Conservation (phyloP, 805 yeast genomes). For the Nakazawaea wickerhamii region DNA sequence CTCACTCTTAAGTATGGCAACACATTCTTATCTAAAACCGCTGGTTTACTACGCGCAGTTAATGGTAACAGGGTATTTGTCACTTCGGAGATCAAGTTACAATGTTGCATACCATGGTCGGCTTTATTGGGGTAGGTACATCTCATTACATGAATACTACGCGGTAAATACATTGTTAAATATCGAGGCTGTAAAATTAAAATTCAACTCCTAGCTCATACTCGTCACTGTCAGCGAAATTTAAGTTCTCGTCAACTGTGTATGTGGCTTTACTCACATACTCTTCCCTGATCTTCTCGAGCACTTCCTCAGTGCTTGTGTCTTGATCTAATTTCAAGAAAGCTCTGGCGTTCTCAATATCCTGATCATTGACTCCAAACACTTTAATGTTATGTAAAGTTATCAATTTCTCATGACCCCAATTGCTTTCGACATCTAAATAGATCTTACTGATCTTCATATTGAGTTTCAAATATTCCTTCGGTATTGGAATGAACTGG, state of each 20-base stretch:
- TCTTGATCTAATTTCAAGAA: conserved; percentile 1
- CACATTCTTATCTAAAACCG: no score
- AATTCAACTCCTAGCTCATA: conserved; percentile 1
- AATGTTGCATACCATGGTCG: no score
- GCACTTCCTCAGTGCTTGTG: conserved; percentile 4
- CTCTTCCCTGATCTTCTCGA: conserved; percentile 1
- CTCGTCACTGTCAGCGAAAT: background rate
- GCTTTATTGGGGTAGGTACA: no score
- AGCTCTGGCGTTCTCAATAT: conserved; percentile 5
- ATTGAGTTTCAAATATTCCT: conserved; percentile 4
- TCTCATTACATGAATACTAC: no score
- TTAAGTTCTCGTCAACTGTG: background rate
- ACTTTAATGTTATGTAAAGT: conserved; percentile 11
- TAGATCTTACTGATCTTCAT: conserved; percentile 9
- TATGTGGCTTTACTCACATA: conserved; percentile 9
- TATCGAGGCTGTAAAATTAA: background rate
- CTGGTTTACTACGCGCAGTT: no score
- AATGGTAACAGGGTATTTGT: no score
- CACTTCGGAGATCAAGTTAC: no score
- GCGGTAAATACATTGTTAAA: background rate
- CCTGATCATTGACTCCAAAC: conserved; percentile 11
- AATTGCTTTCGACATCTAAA: conserved; percentile 12
- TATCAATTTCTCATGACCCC: conserved; percentile 13
- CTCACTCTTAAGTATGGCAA: no score
- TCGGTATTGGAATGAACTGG: conserved; percentile 8